phyloP scores from a whole-genome alignment of 768 basidiomycete genomes.

The Lactarius hengduanensis region DNA sequence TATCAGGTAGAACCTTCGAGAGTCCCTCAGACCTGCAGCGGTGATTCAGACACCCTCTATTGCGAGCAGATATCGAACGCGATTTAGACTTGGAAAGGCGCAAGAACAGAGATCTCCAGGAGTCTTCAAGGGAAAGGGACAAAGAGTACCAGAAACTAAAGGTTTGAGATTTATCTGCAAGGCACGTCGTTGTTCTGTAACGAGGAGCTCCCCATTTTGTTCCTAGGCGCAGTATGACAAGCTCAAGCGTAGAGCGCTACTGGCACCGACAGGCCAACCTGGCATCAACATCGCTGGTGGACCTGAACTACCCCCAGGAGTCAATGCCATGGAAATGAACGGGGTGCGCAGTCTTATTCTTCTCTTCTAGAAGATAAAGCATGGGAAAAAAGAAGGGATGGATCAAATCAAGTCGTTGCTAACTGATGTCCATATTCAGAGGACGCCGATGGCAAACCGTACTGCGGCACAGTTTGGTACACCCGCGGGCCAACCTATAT shows the following conservation, averaged over 20 bases:
- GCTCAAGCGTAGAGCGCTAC: slow-evolving; percentile 75
- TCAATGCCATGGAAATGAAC: slow-evolving; percentile 10
- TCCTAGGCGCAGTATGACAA: slow-evolving; percentile 72
- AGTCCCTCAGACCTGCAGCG: neutral
- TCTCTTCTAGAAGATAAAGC: neutral
- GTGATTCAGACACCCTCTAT: neutral
- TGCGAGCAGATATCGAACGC: slow-evolving; percentile 65
- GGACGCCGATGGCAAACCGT: slow-evolving; percentile 17
- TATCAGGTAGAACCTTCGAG: slow-evolving; percentile 45
- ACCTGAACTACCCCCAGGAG: slow-evolving; percentile 9
- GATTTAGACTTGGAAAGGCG: slow-evolving; percentile 79
- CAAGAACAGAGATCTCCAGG: slow-evolving; percentile 71
- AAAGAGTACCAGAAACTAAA: slow-evolving; percentile 89
- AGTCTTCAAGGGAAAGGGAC: slow-evolving; percentile 70
- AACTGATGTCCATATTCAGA: slow-evolving; percentile 7
- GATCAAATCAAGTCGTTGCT: neutral
- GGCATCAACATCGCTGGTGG: slow-evolving; percentile 15
- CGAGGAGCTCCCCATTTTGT: neutral
- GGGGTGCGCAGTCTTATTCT: slow-evolving; percentile 7
- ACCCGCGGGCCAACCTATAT: slow-evolving; percentile 10
- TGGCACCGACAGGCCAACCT: slow-evolving; percentile 37
- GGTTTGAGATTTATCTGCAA: slow-evolving; percentile 38
- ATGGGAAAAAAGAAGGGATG: neutral
- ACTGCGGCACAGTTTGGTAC: slow-evolving; percentile 10
- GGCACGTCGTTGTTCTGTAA: neutral